Base-by-base conservation (phyloP, 345 rosid species). In the Nasturtium officinale region DNA sequence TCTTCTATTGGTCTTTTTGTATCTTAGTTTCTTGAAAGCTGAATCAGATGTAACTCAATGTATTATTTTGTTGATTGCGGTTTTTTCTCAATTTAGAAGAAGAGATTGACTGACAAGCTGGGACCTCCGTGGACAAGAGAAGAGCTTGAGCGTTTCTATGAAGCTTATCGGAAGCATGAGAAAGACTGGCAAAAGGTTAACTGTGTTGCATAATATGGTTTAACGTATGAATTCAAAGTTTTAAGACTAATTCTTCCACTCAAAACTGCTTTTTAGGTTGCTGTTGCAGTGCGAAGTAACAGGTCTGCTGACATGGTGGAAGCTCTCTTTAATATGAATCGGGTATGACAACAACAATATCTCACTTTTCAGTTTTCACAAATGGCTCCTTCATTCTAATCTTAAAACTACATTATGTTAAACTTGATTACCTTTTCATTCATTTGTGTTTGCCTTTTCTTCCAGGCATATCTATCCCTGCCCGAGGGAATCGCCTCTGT, bases 401-500 rank as follows among this genome's bases (percentile, higher is more conserved):
- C n/a, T 13, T 30, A 5, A 12, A n/a, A 29, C 13, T 32, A 47
- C 21, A 33, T 16, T 17, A 10, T 43, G 33, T 40, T 10, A 75
- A 28, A 40, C 30, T 7, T 35, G 28, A 33, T 17, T 62, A 13
- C 38, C 50, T 48, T 47, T n/a, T 50, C 13, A 37, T 63, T 17
- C 40, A 8, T 20, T 26, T 54, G 65, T 38, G 58, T 65, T 38
- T 65, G 18, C 32, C 43, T 67, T 75, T 73, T 23, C 65, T 65
- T 75, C 59, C 83, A 96, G 99, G 98, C 96, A 74, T 96, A 92
- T 78, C 77, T 96, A 63, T 92, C 99, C 56, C 82, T 96, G 68
- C 99, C 98, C 0, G 98, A 92, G 77, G 98, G 97, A 79, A 88
- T 76, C 18, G 95, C 97, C 28, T 92, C 99, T 38, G 91, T 90